Percentiles rank a stretch among this genome's conserved stretches.
Evolutionary conservation across 768 basidiomycete species (phyloP).

Genomic region (Kwoniella sp.): DNA sequence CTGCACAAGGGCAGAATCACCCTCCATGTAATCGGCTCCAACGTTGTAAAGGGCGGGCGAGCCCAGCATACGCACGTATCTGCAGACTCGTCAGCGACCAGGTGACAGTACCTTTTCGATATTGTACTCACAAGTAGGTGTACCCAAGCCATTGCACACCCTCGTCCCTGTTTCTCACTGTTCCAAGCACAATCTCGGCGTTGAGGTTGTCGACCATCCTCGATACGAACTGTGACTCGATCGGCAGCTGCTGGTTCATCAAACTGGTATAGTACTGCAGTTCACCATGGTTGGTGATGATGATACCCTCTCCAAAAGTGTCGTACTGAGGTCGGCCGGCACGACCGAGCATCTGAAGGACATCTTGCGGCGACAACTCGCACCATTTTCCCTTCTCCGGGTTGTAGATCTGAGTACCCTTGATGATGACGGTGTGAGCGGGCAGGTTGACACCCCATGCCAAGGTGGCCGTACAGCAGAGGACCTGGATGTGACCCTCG

Average conservation of each 20-base stretch:
- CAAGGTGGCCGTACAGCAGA: slow-evolving; percentile 94
- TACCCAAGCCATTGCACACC: slow-evolving; percentile 97
- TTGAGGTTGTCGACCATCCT: slow-evolving; percentile 93
- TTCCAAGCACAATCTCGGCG: slow-evolving; percentile 93
- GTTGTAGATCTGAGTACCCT: slow-evolving; percentile 99
- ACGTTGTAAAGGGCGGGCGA: slow-evolving; percentile 83
- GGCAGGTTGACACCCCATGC: slow-evolving; percentile 99
- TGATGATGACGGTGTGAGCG: slow-evolving; percentile 97
- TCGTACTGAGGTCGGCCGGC: slow-evolving; percentile 97
- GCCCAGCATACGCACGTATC: slow-evolving; percentile 91
- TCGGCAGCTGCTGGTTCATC: slow-evolving; percentile 94
- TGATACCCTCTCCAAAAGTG: slow-evolving; percentile 93
- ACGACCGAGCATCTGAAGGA: slow-evolving; percentile 96
- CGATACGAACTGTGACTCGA: slow-evolving; percentile 89
- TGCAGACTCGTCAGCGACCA: slow-evolving; percentile 39
- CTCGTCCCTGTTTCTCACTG: slow-evolving; percentile 89
- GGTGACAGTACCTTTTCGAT: not conserved
- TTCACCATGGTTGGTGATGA: slow-evolving; percentile 96
- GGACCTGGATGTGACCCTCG: slow-evolving; percentile 84
- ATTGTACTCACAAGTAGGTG: slow-evolving; percentile 70
- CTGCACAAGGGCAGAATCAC: slow-evolving; percentile 74
- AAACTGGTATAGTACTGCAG: slow-evolving; percentile 93
- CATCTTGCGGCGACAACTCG: slow-evolving; percentile 90
- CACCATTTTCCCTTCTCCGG: slow-evolving; percentile 98
- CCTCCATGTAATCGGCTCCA: slow-evolving; percentile 83